Evolutionary conservation across 2,329 filamentous ascomycete species (phyloP), one percentile per base, ranked within the genome.

Genomic region (Claviceps quebecensis): DNA sequence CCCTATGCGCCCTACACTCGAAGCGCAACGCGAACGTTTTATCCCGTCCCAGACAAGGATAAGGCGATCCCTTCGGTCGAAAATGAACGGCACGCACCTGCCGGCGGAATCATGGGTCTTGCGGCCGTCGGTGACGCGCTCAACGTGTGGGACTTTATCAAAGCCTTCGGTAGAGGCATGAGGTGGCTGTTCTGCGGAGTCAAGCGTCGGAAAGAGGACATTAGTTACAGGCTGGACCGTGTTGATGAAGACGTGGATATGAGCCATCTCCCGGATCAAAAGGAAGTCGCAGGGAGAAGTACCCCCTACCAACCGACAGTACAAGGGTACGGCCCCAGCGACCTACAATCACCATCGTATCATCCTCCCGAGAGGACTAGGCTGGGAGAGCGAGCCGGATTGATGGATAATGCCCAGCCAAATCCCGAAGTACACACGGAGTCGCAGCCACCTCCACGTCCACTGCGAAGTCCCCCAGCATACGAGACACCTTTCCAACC

Each of bases 91-190:
- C 64, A 63, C 2, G 63, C 68, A 2, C 86, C 86, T 45, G 68
- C 76, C 52, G 84, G 85, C 13, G 84, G 86, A 2, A 74, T 76
- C 45, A 62, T 82, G 41, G 85, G 85, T 3, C 55, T 82, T 47
- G 73, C 74, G 55, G 87, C 87, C 4, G 64, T 91, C 6, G 63
- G 73, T 1, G 83, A 91, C 59, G 82, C 86, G 1, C 74, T 89
- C 63, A 93, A 93, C 60, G 76, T 85, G 0, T 87, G 86, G 82
- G 88, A 95, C 64, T 77, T 94, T 43, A 68, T 87, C 61, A 94
- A 90, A 67, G 86, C 86, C 0, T 81, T 86, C 55, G 85, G 83
- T 8, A 78, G 88, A 48, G 84, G 86, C 22, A 77, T 87, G 59
- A 78, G 84, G 58, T 95, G 88, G 89, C 71, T 94, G 19, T 83